phyloP scores from a whole-genome alignment of 108 stramenopile species.

The Nitzschia inconspicua region DNA sequence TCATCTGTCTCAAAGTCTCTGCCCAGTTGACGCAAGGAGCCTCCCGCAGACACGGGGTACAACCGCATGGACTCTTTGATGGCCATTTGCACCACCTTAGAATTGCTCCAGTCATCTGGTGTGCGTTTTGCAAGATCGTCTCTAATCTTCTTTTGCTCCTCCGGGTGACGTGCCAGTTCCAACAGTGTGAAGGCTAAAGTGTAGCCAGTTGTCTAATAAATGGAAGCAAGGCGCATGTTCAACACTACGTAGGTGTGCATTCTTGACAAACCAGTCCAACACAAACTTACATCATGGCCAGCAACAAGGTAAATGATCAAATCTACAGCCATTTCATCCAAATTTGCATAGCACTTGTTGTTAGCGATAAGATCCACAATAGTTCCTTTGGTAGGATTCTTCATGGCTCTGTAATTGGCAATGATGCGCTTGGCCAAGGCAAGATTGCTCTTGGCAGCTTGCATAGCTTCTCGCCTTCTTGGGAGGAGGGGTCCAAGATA shows the following conservation, averaged over 20 bases:
- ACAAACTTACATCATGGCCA: conserved; percentile 13
- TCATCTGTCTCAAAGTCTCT: conserved; percentile 22
- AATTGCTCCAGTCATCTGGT: background rate
- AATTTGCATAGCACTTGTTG: conserved; percentile 21
- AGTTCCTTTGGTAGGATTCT: conserved; percentile 4
- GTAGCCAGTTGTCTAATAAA: conserved; percentile 39
- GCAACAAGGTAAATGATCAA: conserved; percentile 22
- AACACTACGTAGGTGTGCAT: background rate
- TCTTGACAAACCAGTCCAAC: background rate
- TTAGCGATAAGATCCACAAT: conserved; percentile 20
- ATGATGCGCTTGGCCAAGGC: conserved; percentile 17
- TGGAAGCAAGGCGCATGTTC: background rate
- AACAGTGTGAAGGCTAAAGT: conserved; percentile 31
- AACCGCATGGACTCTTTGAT: conserved; percentile 48
- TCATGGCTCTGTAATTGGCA: background rate
- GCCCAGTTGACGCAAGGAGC: conserved; percentile 20
- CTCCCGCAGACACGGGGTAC: conserved; percentile 32
- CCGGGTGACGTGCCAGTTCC: conserved; percentile 32
- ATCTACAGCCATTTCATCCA: conserved; percentile 25
- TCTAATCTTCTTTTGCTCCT: conserved; percentile 25
- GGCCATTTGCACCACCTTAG: conserved; percentile 8
- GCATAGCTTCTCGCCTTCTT: conserved; percentile 16
- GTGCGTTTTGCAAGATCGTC: background rate
- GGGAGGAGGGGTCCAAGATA: conserved; percentile 24
- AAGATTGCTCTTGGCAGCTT: background rate